Conservation (phyloP, 176 grass and related monocot genomes). For the Oryza coarctata region DNA sequence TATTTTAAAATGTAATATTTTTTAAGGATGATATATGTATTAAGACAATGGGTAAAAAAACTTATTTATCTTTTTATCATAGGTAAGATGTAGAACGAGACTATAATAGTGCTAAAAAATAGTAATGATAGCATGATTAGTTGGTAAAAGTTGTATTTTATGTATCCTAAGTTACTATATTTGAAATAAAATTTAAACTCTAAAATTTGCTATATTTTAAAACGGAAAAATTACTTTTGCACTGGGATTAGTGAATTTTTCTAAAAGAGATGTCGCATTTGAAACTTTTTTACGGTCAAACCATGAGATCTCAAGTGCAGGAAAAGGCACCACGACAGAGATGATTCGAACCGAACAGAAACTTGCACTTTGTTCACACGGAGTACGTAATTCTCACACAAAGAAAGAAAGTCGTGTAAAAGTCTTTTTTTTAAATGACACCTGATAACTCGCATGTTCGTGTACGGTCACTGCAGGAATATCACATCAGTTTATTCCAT, state of each 20-base stretch:
- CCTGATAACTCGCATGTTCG: background rate
- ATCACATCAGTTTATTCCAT: background rate
- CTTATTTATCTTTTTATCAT: too few relatives aligned
- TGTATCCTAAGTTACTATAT: too few relatives aligned
- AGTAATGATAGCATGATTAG: too few relatives aligned
- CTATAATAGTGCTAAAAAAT: too few relatives aligned
- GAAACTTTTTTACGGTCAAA: background rate
- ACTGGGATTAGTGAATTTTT: background rate
- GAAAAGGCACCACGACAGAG: background rate
- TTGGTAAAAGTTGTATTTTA: too few relatives aligned
- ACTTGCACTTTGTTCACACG: background rate
- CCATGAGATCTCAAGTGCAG: background rate
- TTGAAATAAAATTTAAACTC: too few relatives aligned
- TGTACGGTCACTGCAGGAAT: background rate
- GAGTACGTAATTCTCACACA: background rate
- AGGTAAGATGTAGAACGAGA: too few relatives aligned
- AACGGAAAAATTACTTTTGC: too few relatives aligned
- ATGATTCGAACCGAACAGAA: background rate
- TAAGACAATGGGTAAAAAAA: too few relatives aligned
- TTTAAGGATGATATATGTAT: too few relatives aligned
- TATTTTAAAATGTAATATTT: too few relatives aligned
- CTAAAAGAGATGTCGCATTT: background rate
- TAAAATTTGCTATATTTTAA: too few relatives aligned
- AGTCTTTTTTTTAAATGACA: background rate
- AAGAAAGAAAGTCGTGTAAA: background rate